A percentile compares a stretch with the other conserved stretches of the same genome.
Evolutionary conservation across 371 early-diverging fungal species (phyloP).

Genomic region (Syncephalastrum monosporum): DNA sequence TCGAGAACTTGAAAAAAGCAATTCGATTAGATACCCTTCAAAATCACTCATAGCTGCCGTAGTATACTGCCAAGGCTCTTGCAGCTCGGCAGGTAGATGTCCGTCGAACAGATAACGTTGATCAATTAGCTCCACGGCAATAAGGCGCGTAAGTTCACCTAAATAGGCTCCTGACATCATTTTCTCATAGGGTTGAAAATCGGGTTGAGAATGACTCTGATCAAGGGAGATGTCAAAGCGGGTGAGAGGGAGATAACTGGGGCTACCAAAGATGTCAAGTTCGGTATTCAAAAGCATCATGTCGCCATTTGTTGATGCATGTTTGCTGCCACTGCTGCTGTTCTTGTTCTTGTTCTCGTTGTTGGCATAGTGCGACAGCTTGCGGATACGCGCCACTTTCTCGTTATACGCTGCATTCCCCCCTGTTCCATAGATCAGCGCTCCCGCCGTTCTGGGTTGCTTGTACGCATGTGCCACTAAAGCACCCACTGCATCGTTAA

Average conservation of each 20-base stretch:
- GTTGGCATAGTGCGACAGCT: conserved; percentile 12
- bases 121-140: conserved; percentile 67
- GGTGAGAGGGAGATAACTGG: conserved; percentile 71
- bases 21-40: conserved; percentile 20
- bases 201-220: conserved; percentile 68
- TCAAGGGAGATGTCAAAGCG: conserved; percentile 81
- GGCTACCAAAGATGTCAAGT: conserved; percentile 79
- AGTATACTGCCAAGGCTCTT: conserved; percentile 65
- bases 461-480: conserved; percentile 81
- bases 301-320: conserved; percentile 56
- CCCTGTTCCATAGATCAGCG: conserved; percentile 90
- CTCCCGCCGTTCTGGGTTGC: conserved; percentile 70
- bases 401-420: conserved; percentile 72
- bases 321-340: conserved; percentile 11
- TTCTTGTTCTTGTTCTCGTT: no score
- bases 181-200: conserved; percentile 88
- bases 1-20: conserved; percentile 59
- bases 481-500: conserved; percentile 89
- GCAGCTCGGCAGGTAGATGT: conserved; percentile 50
- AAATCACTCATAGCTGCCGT: conserved; percentile 68
- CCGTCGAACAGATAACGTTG: conserved; percentile 67
- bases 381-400: conserved; percentile 17
- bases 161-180: conserved; percentile 92
- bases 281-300: conserved; percentile 81
- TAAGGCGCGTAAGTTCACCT: conserved; percentile 84